phyloP scores from a whole-genome alignment of 176 grass and related monocot species.

The Cenchrus fungigraminus region DNA sequence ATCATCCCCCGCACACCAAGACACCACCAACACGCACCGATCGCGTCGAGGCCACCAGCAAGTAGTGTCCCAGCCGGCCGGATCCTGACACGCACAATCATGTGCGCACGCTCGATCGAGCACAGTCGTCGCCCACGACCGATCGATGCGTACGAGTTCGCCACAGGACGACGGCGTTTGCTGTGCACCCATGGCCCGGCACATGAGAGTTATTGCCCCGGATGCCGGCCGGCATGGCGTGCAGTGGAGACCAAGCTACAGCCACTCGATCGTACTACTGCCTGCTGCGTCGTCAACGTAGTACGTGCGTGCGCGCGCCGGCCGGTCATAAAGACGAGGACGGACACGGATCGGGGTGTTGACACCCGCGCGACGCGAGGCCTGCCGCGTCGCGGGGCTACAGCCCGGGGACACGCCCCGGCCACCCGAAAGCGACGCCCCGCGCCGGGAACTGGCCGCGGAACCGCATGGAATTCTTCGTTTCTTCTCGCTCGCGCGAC shows the following conservation, averaged over 20 bases:
- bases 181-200: no score
- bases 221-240: slow-evolving; percentile 17
- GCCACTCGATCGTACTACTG: not conserved
- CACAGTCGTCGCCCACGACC: not conserved
- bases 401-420: slow-evolving; percentile 34
- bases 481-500: no score
- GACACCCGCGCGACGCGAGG: slow-evolving; percentile 21
- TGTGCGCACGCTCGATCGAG: slow-evolving; percentile 28
- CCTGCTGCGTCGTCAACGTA: not conserved
- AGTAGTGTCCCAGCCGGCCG: not conserved
- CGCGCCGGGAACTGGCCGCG: not conserved
- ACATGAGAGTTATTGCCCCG: not conserved
- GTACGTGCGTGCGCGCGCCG: not conserved
- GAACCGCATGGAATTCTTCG: not conserved
- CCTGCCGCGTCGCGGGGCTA: slow-evolving; percentile 32
- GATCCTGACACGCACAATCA: slow-evolving; percentile 30
- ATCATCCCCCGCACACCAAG: not conserved
- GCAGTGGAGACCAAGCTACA: slow-evolving; percentile 18
- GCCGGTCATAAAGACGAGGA: slow-evolving; percentile 22
- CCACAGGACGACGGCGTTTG: no score
- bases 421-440: slow-evolving; percentile 26
- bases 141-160: slow-evolving; percentile 6
- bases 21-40: not conserved
- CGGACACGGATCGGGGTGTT: slow-evolving; percentile 10
- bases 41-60: not conserved